Conservation (phyloP, 768 basidiomycete species). For the Auriscalpium orientale region DNA sequence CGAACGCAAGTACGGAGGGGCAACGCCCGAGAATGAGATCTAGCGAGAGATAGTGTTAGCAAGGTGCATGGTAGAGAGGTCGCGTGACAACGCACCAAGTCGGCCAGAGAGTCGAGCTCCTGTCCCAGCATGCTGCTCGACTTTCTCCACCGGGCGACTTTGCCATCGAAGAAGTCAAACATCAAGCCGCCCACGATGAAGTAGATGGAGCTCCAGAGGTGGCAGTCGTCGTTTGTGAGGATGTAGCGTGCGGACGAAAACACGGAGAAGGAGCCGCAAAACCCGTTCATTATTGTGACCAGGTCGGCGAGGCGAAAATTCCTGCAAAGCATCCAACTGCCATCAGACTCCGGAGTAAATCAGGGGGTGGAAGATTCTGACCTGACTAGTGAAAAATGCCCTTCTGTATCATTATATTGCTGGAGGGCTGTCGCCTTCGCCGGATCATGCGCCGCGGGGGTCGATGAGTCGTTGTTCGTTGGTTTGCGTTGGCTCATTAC, state of each 20-base stretch:
- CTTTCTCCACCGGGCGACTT: conserved; percentile 95
- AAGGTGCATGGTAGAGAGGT: conserved; percentile 1
- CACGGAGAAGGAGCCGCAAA: conserved; percentile 94
- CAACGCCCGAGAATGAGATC: conserved; percentile 98
- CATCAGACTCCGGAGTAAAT: not conserved
- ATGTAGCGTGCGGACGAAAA: conserved; percentile 91
- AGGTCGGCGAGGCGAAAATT: conserved; percentile 98
- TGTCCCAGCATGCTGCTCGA: conserved; percentile 94
- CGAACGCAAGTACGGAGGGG: conserved; percentile 92
- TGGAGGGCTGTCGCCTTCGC: conserved; percentile 47
- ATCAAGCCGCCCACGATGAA: conserved; percentile 91
- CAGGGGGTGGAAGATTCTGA: conserved; percentile 23
- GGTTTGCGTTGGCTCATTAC: conserved; percentile 47
- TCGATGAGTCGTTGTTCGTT: conserved; percentile 11
- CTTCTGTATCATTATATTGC: conserved; percentile 82
- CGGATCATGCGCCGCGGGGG: conserved; percentile 19
- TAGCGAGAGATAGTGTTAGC: conserved; percentile 22
- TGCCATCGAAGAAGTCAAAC: conserved; percentile 97
- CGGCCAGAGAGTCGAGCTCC: conserved; percentile 94
- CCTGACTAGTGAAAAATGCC: conserved; percentile 98
- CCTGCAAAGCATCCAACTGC: conserved; percentile 32
- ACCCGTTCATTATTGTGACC: conserved; percentile 98
- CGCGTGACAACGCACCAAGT: conserved; percentile 55
- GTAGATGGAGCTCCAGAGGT: conserved; percentile 79
- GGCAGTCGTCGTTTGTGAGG: conserved; percentile 65